Conservation (phyloP, 208 protist genomes). For the Leishmania aethiopica region DNA sequence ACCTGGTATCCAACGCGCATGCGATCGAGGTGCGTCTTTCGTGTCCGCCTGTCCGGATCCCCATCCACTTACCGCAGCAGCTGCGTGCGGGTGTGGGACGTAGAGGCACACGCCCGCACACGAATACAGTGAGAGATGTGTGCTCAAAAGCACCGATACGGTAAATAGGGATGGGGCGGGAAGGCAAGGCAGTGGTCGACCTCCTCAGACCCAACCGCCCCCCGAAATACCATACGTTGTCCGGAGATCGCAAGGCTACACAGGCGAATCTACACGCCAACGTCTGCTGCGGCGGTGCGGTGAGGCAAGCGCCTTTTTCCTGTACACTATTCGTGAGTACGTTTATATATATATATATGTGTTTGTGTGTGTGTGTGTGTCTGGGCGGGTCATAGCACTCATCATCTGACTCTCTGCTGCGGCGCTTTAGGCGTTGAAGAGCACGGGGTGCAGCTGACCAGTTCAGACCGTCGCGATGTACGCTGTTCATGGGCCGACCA, state of each 20-base stretch:
- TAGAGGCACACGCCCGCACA: not conserved
- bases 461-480: not conserved
- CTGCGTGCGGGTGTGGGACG: not conserved
- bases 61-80: not conserved
- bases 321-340: not conserved
- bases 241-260: not conserved
- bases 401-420: not conserved
- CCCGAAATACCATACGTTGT: not conserved
- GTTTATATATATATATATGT: not conserved
- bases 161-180: not conserved
- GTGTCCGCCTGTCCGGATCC: not conserved
- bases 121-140: not conserved
- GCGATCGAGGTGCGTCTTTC: not conserved
- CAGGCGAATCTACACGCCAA: not conserved
- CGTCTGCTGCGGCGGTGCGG: not conserved
- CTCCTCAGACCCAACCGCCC: not conserved
- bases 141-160: not conserved
- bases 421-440: not conserved
- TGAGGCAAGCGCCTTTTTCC: not conserved
- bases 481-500: not conserved
- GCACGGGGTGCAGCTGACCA: not conserved
- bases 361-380: not conserved
- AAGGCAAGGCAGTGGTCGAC: not conserved
- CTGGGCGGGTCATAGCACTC: not conserved
- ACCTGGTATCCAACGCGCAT: not conserved